Conservation (phyloP, 257 asterid species). For the Echites panduratus region DNA sequence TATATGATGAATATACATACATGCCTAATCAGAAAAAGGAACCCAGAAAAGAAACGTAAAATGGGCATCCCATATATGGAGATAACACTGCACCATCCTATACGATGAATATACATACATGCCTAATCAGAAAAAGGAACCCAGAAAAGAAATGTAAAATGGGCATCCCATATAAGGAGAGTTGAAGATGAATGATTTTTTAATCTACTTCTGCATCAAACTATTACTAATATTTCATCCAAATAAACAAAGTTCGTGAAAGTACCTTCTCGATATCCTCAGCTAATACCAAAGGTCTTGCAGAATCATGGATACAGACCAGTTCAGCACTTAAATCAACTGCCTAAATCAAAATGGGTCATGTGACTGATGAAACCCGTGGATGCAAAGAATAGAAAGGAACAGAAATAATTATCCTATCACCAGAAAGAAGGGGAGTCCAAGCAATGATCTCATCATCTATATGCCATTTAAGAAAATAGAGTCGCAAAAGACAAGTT, state of each 20-base stretch:
- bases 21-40: neutral
- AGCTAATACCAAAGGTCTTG: conserved; percentile 79
- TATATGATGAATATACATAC: neutral
- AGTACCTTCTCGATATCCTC: conserved; percentile 73
- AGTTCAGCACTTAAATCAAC: conserved; percentile 67
- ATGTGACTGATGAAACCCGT: neutral
- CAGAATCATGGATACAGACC: conserved; percentile 95
- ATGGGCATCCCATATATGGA: neutral
- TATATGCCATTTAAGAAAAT: neutral
- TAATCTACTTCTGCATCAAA: neutral
- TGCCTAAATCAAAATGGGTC: conserved; percentile 42
- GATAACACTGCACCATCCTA: neutral
- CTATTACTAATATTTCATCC: neutral
- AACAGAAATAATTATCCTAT: neutral
- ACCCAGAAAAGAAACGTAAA: neutral
- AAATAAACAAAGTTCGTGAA: conserved; percentile 5
- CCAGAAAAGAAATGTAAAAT: neutral
- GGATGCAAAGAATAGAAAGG: neutral
- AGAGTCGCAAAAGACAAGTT: neutral
- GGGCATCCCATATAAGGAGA: neutral
- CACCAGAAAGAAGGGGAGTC: neutral
- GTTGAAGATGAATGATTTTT: neutral
- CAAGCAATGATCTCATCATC: neutral
- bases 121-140: neutral
- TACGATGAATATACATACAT: neutral